Conservation (phyloP, 768 basidiomycete species). For the Tulasnella sp. region DNA sequence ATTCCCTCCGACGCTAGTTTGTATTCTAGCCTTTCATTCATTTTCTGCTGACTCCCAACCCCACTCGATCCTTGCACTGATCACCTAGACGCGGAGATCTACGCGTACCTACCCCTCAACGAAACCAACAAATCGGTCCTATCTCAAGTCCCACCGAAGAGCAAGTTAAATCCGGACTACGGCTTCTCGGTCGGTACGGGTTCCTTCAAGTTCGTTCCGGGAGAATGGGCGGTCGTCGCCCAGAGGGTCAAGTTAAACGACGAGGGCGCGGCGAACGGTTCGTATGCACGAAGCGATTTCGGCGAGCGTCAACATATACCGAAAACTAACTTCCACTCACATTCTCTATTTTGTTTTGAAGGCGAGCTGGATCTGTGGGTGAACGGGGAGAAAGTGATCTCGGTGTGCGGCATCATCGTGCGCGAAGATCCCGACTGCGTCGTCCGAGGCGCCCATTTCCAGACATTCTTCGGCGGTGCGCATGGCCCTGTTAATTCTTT, state of each 20-base stretch:
- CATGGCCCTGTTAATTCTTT: conserved; percentile 20
- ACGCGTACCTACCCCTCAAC: conserved; percentile 51
- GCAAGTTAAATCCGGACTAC: conserved; percentile 49
- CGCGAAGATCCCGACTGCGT: conserved; percentile 36
- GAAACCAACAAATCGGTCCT: conserved; percentile 35
- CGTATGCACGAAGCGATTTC: not conserved
- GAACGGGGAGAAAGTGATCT: conserved; percentile 53
- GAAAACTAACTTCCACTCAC: not conserved
- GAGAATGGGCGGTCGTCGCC: conserved; percentile 54
- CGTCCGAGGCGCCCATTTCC: conserved; percentile 57
- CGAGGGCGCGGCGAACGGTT: conserved; percentile 52
- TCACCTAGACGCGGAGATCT: conserved; percentile 51
- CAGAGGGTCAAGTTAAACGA: conserved; percentile 69
- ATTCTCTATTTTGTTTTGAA: conserved; percentile 19
- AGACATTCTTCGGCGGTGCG: conserved; percentile 69
- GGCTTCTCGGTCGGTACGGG: conserved; percentile 62
- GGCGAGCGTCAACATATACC: not conserved
- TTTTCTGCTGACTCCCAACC: conserved; percentile 26
- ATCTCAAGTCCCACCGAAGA: conserved; percentile 38
- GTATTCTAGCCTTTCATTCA: conserved; percentile 32
- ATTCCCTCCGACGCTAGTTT: not conserved
- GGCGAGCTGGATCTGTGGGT: conserved; percentile 61
- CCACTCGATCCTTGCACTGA: not conserved
- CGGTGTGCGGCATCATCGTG: conserved; percentile 43
- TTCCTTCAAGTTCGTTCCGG: conserved; percentile 48